Evolutionary conservation across 2,329 filamentous ascomycete genomes (phyloP).

Genomic region (Fusarium sp.): DNA sequence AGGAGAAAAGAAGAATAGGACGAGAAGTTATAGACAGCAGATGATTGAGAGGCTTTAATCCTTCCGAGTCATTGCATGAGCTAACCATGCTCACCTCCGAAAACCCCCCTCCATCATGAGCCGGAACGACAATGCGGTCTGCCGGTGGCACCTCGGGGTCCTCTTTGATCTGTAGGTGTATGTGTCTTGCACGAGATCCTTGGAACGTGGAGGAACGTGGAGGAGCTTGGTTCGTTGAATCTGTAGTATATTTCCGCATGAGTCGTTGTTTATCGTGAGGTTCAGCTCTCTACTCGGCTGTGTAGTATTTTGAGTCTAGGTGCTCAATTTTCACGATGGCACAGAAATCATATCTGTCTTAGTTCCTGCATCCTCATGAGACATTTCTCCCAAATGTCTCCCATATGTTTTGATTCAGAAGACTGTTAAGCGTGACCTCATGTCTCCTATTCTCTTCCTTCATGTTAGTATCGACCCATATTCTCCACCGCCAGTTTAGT

Average conservation of each 20-base stretch:
- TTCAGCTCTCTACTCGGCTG: not conserved
- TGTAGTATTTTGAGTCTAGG: not conserved
- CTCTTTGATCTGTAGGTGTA: slow-evolving; percentile 10
- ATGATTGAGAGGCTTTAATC: not conserved
- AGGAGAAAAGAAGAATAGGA: not conserved
- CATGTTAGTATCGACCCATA: slow-evolving; percentile 29
- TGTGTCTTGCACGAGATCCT: slow-evolving; percentile 21
- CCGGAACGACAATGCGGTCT: slow-evolving; percentile 30
- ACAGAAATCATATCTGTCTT: slow-evolving; percentile 1
- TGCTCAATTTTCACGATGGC: not conserved
- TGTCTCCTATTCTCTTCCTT: not conserved
- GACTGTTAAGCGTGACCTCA: not conserved
- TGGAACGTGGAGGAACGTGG: slow-evolving; percentile 29
- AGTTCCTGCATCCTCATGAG: slow-evolving; percentile 19
- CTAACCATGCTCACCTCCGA: slow-evolving; percentile 1
- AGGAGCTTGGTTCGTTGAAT: slow-evolving; percentile 32
- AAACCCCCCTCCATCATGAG: slow-evolving; percentile 11
- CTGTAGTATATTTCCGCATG: not conserved
- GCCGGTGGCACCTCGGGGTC: slow-evolving; percentile 22
- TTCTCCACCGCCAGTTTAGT: slow-evolving; percentile 29
- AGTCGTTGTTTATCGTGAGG: not conserved
- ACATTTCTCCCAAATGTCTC: not conserved
- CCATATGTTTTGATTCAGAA: not conserved
- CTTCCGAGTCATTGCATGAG: slow-evolving; percentile 1
- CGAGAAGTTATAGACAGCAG: slow-evolving; percentile 21